Evolutionary conservation across 257 asterid species (phyloP), one percentile per base, ranked within the genome.

Genomic region (Voacanga thouarsii): DNA sequence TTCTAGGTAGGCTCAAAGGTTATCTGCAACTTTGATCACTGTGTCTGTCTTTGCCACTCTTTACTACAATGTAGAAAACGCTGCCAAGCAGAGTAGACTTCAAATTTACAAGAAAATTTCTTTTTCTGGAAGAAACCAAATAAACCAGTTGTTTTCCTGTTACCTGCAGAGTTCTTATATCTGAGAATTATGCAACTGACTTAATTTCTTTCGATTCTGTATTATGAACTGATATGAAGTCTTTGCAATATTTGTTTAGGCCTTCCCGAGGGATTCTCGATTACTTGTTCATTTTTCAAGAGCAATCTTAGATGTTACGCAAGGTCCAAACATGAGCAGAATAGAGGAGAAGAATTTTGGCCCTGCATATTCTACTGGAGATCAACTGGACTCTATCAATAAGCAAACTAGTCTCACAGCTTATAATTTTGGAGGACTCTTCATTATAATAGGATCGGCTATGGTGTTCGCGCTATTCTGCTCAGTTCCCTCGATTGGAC

Each of bases 231-330:
- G n/a, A n/a, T 21, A 53, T 26, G 78, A 45, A n/a, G 14, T 24
- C 24, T 14, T 39, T 59, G 26, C 18, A 60, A 75, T n/a, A 39
- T 74, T 30, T 49, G 30, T 79, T 0, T 83, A 90, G 93, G 96
- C 90, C 1, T 85, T 89, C 43, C 87, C 83, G 0, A 0, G 43
- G 7, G 89, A 79, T 16, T 89, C 96, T 15, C 78, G 78, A 0
- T 81, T 90, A 44, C 75, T 41, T 4, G 30, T 71, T 1, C 47
- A 76, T 74, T 89, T 89, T 79, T 86, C 93, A 3, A 82, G 73
- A 77, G 96, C 92, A 26, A 87, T 90, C 44, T 44, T 90, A 51
- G 57, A 80, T 7, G 86, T 86, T 5, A 87, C 90, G n/a, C 88
- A 87, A 59, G 75, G 88, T 45, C 24, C 84, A 9, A 43, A 80